A percentile compares a stretch with the other conserved stretches of the same genome.
phyloP scores from a whole-genome alignment of 202 grass and related monocot genomes.

The Alloteropsis angusta region DNA sequence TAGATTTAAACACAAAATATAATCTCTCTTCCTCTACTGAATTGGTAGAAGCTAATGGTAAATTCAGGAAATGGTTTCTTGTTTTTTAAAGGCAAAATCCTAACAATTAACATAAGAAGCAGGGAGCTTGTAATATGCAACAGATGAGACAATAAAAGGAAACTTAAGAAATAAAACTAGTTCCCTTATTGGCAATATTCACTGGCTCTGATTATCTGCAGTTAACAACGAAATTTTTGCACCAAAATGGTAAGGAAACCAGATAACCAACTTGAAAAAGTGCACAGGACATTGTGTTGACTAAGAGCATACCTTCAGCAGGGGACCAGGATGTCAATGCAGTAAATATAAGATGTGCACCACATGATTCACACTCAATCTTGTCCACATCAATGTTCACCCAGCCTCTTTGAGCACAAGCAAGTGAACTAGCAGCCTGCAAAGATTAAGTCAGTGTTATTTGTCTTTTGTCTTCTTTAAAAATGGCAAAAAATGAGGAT shows the following conservation, averaged over 20 bases:
- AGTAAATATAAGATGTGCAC: conserved; percentile 70
- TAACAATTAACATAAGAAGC: not conserved
- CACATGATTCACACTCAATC: conserved; percentile 89
- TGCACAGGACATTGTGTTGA: not conserved
- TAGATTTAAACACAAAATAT: not conserved
- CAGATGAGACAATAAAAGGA: not conserved
- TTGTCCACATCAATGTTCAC: conserved; percentile 70
- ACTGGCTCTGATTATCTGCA: not conserved
- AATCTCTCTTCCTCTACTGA: not conserved
- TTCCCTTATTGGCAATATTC: not conserved
- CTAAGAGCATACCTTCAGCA: conserved; percentile 60
- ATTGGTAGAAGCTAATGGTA: not conserved
- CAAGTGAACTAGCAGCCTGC: conserved; percentile 70
- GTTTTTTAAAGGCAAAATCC: not conserved
- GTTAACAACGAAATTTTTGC: not conserved
- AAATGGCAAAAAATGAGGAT: not conserved
- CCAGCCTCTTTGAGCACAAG: conserved; percentile 87
- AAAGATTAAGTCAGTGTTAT: conserved; percentile 20
- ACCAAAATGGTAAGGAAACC: not conserved
- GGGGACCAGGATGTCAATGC: conserved; percentile 58
- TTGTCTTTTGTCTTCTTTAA: not conserved
- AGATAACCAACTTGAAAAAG: conserved; percentile 8
- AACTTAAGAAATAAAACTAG: not conserved
- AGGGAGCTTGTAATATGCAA: not conserved
- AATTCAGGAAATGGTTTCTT: not conserved